Conservation (phyloP, 1,284 basidiomycete species). For the Ganoderma boninense region DNA sequence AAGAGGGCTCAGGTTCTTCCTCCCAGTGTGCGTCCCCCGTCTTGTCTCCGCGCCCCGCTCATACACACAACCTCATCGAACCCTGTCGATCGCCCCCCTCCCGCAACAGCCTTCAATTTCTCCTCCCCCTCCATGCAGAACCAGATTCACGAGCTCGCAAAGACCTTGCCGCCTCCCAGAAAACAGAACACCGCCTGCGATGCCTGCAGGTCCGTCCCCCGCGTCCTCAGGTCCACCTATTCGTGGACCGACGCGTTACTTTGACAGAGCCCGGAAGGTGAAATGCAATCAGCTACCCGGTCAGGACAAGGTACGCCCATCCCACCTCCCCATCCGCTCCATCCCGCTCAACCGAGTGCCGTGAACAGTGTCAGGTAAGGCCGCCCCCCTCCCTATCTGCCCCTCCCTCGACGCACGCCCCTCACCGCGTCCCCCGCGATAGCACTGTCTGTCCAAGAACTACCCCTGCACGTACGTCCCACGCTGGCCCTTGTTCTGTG, state of each 20-base stretch:
- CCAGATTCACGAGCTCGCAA: slow-evolving; percentile 79
- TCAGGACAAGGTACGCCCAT: slow-evolving; percentile 71
- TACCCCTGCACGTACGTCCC: slow-evolving; percentile 78
- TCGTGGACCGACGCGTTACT: slow-evolving; percentile 31
- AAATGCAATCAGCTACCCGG: slow-evolving; percentile 82
- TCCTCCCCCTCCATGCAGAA: slow-evolving; percentile 73
- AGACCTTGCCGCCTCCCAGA: slow-evolving; percentile 76
- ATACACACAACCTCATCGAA: background rate
- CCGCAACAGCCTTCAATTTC: slow-evolving; percentile 59
- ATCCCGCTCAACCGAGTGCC: slow-evolving; percentile 12
- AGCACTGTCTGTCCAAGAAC: slow-evolving; percentile 85
- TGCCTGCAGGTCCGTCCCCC: slow-evolving; percentile 71
- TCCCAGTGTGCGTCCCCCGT: slow-evolving; percentile 30
- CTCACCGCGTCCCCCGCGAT: slow-evolving; percentile 19
- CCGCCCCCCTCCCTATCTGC: background rate
- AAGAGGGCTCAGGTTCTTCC: slow-evolving; percentile 22
- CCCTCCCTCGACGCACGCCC: slow-evolving; percentile 3
- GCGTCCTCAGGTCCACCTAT: slow-evolving; percentile 11
- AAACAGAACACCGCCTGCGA: slow-evolving; percentile 94
- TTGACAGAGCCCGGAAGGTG: slow-evolving; percentile 76
- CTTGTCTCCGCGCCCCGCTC: slow-evolving; percentile 3
- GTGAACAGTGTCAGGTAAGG: slow-evolving; percentile 60
- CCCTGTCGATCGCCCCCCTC: slow-evolving; percentile 22
- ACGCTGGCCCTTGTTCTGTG: slow-evolving; percentile 38
- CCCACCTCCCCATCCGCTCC: slow-evolving; percentile 23